Evolutionary conservation across 208 protist species (phyloP), one percentile per base, ranked within the genome.

Genomic region (Trypanosoma conorhini): DNA sequence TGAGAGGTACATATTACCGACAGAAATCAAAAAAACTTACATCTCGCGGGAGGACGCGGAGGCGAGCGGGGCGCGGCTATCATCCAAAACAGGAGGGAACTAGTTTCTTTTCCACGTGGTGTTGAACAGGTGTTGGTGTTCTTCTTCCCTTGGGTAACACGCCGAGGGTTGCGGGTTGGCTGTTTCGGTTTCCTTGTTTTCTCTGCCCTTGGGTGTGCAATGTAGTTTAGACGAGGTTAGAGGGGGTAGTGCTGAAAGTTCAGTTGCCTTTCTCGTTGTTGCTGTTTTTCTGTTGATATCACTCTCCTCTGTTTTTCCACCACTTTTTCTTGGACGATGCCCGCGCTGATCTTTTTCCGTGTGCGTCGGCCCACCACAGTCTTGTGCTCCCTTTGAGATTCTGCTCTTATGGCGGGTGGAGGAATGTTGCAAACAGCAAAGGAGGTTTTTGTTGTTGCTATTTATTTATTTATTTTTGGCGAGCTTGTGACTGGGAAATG

Each of bases 1-100:
- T 59, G 85, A 94, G 40, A 83, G 81, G 58, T 94, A 94, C 66
- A 83, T 94, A 33, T 59, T 76, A 0, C 76, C 89, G 19, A 94
- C 86, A 21, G 89, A 90, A 28, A 86, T 89, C 51, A 62, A 59
- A 46, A 83, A 46, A 10, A 65, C 66, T 1, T 80, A 74, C 22
- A 82, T 89, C 10, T 77, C 83, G 7, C 42, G 67, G 5, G 48
- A 21, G 1, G 71, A 81, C 28, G 68, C 62, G 24, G 46, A 55
- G 24, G 62, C 51, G 22, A 62, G 51, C 35, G 70, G n/a, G 9
- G 33, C 31, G n/a, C 62, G 70, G 21, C 59, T 76, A 54, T 65
- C 62, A 40, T 24, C 30, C 17, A 42, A 22, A 60, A 10, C 3
- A 24, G 51, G 4, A n/a, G 28, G 22, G 26, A 48, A 61, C 24